Conservation (phyloP, 352 stramenopile species). For the Globisporangium radiosum region DNA sequence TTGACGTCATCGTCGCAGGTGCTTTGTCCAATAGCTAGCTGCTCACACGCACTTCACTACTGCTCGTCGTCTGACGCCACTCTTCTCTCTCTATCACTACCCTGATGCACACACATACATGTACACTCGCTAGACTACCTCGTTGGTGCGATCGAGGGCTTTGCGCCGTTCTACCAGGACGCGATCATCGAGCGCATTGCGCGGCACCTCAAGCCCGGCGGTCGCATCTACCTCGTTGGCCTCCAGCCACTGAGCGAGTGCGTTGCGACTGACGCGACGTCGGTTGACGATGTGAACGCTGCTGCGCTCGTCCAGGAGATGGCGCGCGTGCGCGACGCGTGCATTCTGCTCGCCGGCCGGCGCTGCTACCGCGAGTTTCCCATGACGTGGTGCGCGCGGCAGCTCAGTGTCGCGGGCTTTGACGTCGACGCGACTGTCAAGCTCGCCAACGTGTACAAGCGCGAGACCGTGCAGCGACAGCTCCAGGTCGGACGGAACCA, state of each 20-base stretch:
- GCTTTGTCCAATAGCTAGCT: neutral
- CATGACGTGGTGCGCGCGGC: slow-evolving; percentile 79
- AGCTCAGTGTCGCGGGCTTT: slow-evolving; percentile 56
- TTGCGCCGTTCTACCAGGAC: slow-evolving; percentile 82
- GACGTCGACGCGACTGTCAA: slow-evolving; percentile 40
- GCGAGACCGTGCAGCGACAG: slow-evolving; percentile 81
- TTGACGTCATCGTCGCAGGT: slow-evolving; percentile 79
- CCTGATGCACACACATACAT: no score
- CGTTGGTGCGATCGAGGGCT: slow-evolving; percentile 89
- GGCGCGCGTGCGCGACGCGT: slow-evolving; percentile 78
- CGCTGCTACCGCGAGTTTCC: slow-evolving; percentile 90
- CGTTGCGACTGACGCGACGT: slow-evolving; percentile 11
- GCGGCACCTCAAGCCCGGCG: slow-evolving; percentile 66
- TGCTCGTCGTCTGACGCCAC: no score
- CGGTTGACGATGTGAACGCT: slow-evolving; percentile 23
- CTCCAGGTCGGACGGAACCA: slow-evolving; percentile 86
- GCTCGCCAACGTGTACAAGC: slow-evolving; percentile 87
- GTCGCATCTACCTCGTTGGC: slow-evolving; percentile 86
- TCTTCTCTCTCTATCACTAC: no score
- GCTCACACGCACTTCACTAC: neutral
- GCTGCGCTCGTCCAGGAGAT: slow-evolving; percentile 54
- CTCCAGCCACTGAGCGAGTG: slow-evolving; percentile 82
- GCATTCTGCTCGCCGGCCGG: slow-evolving; percentile 82
- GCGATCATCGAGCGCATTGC: slow-evolving; percentile 58
- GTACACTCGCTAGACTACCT: slow-evolving; percentile 70